Percentiles rank a stretch among this genome's conserved stretches.
These are phyloP conservation scores for Tetrapisispora phaffii DNA, from an alignment of 805 yeast genomes.

Conservation along the genomic window DNA sequence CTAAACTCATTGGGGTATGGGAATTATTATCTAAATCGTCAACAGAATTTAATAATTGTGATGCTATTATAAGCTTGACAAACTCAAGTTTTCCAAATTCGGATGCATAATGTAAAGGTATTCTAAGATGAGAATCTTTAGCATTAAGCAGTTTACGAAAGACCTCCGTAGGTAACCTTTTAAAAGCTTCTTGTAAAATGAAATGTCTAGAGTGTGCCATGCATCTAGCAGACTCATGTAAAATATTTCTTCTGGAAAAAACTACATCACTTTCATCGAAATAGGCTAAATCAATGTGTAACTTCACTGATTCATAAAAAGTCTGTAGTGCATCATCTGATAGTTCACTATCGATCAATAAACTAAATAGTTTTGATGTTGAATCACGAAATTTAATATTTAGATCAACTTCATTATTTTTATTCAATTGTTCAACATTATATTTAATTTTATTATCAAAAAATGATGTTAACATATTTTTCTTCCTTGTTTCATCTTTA, in stretches of 20 bases:
- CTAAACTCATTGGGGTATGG: constrained; percentile 71
- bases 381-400: constrained; percentile 16
- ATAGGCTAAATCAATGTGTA: constrained; percentile 47
- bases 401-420: constrained; percentile 13
- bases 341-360: constrained; percentile 55
- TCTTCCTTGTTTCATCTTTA: constrained; percentile 23
- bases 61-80: constrained; percentile 30
- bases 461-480: constrained; percentile 16
- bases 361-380: constrained; percentile 61
- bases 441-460: constrained; percentile 18
- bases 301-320: constrained; percentile 31
- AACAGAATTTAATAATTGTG: constrained; percentile 24
- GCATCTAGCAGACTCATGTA: constrained; percentile 55
- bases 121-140: constrained; percentile 63
- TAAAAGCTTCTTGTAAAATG: constrained; percentile 20
- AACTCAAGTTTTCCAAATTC: constrained; percentile 42
- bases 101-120: constrained; percentile 82
- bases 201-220: constrained; percentile 20
- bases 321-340: constrained; percentile 42
- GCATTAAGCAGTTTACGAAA: constrained; percentile 26
- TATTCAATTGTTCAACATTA: constrained; percentile 2
- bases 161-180: constrained; percentile 9
- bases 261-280: constrained; percentile 46
- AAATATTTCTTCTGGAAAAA: constrained; percentile 56
- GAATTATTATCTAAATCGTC: constrained; percentile 57